phyloP scores from a whole-genome alignment of 2,329 filamentous ascomycete species.

The Fonsecaea nubica region DNA sequence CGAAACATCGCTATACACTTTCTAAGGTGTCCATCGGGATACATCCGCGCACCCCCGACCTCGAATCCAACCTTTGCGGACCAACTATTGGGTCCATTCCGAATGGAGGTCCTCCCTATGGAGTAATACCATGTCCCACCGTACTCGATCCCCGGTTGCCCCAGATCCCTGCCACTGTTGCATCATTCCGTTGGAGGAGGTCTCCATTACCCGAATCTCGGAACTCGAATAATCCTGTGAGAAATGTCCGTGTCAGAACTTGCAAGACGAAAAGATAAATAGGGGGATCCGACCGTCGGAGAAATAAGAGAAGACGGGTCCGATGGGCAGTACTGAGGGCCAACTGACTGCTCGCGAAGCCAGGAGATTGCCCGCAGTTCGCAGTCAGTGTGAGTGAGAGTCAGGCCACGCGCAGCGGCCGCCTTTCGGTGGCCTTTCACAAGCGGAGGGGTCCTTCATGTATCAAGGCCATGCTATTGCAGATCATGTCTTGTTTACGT shows the following conservation, averaged over 20 bases:
- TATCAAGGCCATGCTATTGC: conserved; percentile 14
- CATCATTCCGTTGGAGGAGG: conserved; percentile 16
- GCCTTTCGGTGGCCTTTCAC: not conserved
- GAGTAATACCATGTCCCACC: conserved; percentile 1
- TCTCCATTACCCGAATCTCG: conserved; percentile 9
- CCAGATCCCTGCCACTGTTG: conserved; percentile 20
- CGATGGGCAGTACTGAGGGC: not conserved
- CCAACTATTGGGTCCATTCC: not conserved
- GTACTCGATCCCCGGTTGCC: conserved; percentile 15
- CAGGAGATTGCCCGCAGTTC: not conserved
- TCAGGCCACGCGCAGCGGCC: conserved; percentile 10
- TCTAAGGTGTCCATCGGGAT: conserved; percentile 16
- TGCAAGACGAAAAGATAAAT: not conserved
- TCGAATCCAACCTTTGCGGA: not conserved
- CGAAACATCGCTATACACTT: conserved; percentile 5
- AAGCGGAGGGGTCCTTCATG: conserved; percentile 5
- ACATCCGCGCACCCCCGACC: conserved; percentile 6
- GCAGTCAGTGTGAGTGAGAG: conserved; percentile 4
- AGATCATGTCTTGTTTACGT: conserved; percentile 15
- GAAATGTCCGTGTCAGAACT: not conserved
- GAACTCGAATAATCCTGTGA: not conserved
- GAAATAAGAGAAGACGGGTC: conserved; percentile 1
- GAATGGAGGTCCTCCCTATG: not conserved
- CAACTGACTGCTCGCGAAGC: not conserved
- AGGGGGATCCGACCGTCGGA: not conserved